Percentiles rank a stretch among this genome's conserved stretches.
phyloP scores from a whole-genome alignment of 306 rosid genomes.

The Lupinus albus region DNA sequence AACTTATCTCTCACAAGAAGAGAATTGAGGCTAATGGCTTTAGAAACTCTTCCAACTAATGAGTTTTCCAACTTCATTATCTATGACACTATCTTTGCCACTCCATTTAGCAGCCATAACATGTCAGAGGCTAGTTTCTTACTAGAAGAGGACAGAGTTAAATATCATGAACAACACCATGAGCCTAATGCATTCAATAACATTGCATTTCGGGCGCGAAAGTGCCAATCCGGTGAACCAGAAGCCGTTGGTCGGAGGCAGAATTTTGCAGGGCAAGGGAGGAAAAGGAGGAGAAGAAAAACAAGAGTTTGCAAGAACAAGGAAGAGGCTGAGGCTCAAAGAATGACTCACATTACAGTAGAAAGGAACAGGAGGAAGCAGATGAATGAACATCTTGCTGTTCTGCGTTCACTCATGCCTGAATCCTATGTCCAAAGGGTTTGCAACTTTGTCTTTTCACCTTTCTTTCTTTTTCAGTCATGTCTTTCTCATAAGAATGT shows the following conservation, averaged over 20 bases:
- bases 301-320: conserved; percentile 78
- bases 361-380: conserved; percentile 90
- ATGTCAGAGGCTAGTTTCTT: conserved; percentile 45
- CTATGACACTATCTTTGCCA: conserved; percentile 80
- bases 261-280: conserved; percentile 44
- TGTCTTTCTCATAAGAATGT: conserved; percentile 18
- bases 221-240: conserved; percentile 34
- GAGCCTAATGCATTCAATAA: conserved; percentile 16
- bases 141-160: conserved; percentile 35
- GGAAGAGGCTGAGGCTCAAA: conserved; percentile 90
- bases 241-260: conserved; percentile 32
- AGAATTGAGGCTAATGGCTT: conserved; percentile 50
- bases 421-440: conserved; percentile 91
- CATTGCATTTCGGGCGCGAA: conserved; percentile 2
- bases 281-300: conserved; percentile 78
- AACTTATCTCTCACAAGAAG: background rate
- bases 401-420: conserved; percentile 90
- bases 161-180: conserved; percentile 16
- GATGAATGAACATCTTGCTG: conserved; percentile 90
- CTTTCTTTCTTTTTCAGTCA: background rate
- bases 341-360: conserved; percentile 92
- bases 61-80: conserved; percentile 72
- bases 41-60: conserved; percentile 67
- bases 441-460: conserved; percentile 39
- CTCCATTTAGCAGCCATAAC: conserved; percentile 52